phyloP scores from a whole-genome alignment of 2,329 filamentous ascomycete species.

The Ophiocordyceps camponoti-saundersi region DNA sequence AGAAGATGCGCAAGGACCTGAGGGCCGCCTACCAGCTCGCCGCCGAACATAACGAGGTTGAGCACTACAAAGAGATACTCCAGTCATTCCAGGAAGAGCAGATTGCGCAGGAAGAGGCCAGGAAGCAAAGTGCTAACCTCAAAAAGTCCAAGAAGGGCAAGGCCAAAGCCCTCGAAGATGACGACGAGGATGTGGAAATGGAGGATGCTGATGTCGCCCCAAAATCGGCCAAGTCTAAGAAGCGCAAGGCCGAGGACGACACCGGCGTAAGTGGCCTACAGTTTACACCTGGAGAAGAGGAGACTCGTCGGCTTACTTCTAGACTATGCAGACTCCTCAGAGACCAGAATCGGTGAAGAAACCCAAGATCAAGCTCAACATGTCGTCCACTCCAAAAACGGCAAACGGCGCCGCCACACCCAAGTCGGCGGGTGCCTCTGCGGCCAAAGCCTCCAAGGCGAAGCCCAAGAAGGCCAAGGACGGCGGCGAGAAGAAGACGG shows the following conservation, averaged over 20 bases:
- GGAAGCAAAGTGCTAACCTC: conserved; percentile 19
- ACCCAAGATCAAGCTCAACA: conserved; percentile 48
- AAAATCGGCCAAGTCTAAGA: conserved; percentile 50
- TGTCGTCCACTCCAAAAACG: conserved; percentile 50
- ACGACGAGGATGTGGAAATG: conserved; percentile 44
- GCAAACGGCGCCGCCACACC: conserved; percentile 41
- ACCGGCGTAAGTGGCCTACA: conserved; percentile 24
- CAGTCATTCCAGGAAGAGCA: conserved; percentile 50
- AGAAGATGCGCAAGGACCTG: conserved; percentile 69
- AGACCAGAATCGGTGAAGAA: conserved; percentile 48
- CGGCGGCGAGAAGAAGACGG: conserved; percentile 38
- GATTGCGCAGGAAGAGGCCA: conserved; percentile 36
- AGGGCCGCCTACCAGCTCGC: conserved; percentile 68
- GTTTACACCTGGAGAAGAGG: neutral
- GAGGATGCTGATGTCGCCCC: conserved; percentile 39
- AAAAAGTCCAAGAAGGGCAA: conserved; percentile 28
- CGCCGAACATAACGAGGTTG: conserved; percentile 57
- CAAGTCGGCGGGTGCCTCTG: conserved; percentile 39
- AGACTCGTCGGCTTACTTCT: neutral
- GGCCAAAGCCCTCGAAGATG: conserved; percentile 34
- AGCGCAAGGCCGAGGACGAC: conserved; percentile 80
- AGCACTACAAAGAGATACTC: conserved; percentile 72
- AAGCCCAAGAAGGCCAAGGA: conserved; percentile 39
- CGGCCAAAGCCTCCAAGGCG: conserved; percentile 34
- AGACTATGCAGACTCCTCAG: conserved; percentile 30